Percentiles rank a stretch among this genome's conserved stretches.
Conservation (phyloP, 1,284 basidiomycete species). For the Ceratobasidium sp. region DNA sequence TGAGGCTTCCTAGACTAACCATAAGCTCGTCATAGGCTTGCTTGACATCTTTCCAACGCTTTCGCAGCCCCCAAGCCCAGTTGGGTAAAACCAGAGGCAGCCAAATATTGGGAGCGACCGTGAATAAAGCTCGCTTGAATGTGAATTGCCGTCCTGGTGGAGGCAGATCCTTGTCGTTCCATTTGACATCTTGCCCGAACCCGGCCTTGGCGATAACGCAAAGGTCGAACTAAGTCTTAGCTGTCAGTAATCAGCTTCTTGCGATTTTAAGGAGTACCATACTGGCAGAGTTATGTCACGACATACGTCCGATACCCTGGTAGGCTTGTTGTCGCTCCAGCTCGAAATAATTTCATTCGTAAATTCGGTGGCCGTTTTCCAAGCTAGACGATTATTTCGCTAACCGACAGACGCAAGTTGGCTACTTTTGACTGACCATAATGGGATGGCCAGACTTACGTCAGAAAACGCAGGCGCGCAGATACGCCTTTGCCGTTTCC, state of each 20-base stretch:
- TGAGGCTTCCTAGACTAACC: neutral
- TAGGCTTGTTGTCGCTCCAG: neutral
- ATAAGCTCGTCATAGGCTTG: neutral
- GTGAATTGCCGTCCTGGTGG: slow-evolving; percentile 25
- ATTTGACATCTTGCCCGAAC: slow-evolving; percentile 40
- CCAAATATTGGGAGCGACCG: neutral
- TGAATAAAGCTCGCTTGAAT: slow-evolving; percentile 26
- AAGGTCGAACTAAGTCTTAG: slow-evolving; percentile 28
- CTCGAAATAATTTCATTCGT: neutral
- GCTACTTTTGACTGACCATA: neutral
- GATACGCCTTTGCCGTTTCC: slow-evolving; percentile 20
- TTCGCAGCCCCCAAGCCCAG: slow-evolving; percentile 12
- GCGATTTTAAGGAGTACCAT: neutral
- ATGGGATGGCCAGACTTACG: neutral
- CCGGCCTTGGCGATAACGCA: slow-evolving; percentile 43
- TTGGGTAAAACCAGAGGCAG: neutral
- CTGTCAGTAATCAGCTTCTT: neutral
- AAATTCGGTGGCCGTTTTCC: slow-evolving; percentile 1
- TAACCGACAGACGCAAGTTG: neutral
- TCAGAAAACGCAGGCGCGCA: slow-evolving; percentile 17
- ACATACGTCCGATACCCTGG: neutral
- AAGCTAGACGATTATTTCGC: slow-evolving; percentile 12
- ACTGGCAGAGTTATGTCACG: slow-evolving; percentile 1
- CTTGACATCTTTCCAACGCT: neutral
- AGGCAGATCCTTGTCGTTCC: slow-evolving; percentile 18